These are phyloP conservation scores for Penicillium riverlandense DNA, from an alignment of 495 filamentous ascomycete species.

Conservation along the genomic window DNA sequence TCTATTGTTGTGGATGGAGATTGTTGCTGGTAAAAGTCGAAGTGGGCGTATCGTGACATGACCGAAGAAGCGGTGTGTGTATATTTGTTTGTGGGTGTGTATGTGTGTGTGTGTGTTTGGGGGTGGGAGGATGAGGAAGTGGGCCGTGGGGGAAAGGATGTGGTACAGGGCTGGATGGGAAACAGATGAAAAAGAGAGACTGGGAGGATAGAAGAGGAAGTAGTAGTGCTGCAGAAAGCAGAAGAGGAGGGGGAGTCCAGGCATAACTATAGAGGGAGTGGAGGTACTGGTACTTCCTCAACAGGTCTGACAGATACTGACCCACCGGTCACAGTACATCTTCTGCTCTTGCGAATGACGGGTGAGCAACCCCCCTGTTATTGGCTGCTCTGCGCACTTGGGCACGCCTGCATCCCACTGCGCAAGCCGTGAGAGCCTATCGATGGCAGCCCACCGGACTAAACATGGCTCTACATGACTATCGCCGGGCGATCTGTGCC, in stretches of 20 bases:
- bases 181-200: constrained; percentile 23
- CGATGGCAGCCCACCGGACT: too few species aligned
- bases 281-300: constrained; percentile 6
- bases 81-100: too few species aligned
- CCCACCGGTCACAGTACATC: constrained; percentile 19
- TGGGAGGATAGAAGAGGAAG: constrained; percentile 11
- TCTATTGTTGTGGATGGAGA: constrained; percentile 56
- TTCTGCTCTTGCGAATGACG: constrained; percentile 19
- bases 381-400: constrained; percentile 44
- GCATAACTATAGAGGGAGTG: constrained; percentile 14
- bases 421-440: too few species aligned
- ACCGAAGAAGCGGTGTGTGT: constrained; percentile 23
- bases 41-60: constrained; percentile 43
- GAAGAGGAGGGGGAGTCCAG: constrained; percentile 11
- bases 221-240: constrained; percentile 4
- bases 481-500: too few species aligned
- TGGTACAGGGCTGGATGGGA: constrained; percentile 8
- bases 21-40: constrained; percentile 56
- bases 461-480: too few species aligned
- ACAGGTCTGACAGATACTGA: constrained; percentile 10
- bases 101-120: too few species aligned
- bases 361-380: constrained; percentile 13
- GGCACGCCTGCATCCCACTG: constrained; percentile 37
- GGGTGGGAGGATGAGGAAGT: neutral
- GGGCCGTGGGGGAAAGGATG: constrained; percentile 1